Conservation (phyloP, 208 protist species). For the Leishmania lainsoni region DNA sequence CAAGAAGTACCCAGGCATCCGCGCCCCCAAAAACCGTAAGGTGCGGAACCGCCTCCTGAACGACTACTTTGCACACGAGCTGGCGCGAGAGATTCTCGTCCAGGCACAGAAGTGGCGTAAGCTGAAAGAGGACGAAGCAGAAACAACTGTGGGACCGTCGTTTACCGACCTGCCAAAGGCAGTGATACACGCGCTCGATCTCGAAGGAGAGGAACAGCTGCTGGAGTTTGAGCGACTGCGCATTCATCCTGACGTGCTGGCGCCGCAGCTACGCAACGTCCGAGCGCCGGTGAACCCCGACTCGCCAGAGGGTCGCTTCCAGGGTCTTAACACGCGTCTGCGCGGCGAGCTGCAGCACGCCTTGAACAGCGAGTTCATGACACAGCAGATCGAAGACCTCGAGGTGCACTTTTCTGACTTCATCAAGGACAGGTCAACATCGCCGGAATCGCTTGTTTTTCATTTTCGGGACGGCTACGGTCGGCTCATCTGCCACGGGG, state of each 20-base stretch:
- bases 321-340: constrained; percentile 69
- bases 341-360: constrained; percentile 82
- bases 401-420: constrained; percentile 67
- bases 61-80: constrained; percentile 75
- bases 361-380: constrained; percentile 80
- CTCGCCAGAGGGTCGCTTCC: constrained; percentile 70
- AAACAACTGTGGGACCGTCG: constrained; percentile 35
- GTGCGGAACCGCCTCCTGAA: constrained; percentile 82
- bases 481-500: constrained; percentile 83
- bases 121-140: constrained; percentile 19
- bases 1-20: constrained; percentile 90
- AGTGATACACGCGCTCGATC: constrained; percentile 57
- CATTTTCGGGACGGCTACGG: constrained; percentile 88
- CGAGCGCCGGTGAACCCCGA: constrained; percentile 48
- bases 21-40: constrained; percentile 73
- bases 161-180: constrained; percentile 66
- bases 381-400: constrained; percentile 78
- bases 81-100: constrained; percentile 48
- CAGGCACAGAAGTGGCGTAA: constrained; percentile 55
- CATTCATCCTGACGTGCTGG: constrained; percentile 22
- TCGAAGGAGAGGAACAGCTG: constrained; percentile 70
- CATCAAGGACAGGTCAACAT: constrained; percentile 37
- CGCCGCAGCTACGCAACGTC: constrained; percentile 27
- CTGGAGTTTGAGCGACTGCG: constrained; percentile 27
- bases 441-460: constrained; percentile 62